Percentiles rank a stretch among this genome's conserved stretches.
Conservation (phyloP, 352 stramenopile genomes). For the Globisporangium polare region DNA sequence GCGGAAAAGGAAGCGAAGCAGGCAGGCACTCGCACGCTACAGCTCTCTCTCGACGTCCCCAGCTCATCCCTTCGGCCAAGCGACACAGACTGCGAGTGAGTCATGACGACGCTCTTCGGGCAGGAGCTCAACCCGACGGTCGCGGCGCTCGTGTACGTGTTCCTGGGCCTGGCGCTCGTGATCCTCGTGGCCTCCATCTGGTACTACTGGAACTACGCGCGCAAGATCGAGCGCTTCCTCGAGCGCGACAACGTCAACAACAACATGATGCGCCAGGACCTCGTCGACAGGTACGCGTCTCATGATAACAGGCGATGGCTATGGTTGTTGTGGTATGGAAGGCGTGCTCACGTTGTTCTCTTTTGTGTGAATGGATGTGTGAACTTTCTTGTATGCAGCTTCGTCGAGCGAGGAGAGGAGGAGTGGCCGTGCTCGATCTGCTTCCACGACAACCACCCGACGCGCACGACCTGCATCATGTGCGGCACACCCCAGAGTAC, state of each 20-base stretch:
- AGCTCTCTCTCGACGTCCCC: too few species aligned
- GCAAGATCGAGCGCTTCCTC: conserved; percentile 84
- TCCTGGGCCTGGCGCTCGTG: conserved; percentile 66
- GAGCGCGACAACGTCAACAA: conserved; percentile 82
- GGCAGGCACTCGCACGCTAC: too few species aligned
- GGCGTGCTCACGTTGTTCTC: neutral
- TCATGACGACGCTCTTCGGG: conserved; percentile 81
- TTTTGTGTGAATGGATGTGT: conserved; percentile 1
- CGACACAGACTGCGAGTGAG: neutral
- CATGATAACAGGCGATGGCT: too few species aligned
- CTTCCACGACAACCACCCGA: conserved; percentile 86
- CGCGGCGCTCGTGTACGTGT: conserved; percentile 70
- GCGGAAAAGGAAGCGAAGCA: too few species aligned
- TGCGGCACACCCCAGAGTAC: conserved; percentile 56
- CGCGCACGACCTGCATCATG: conserved; percentile 79
- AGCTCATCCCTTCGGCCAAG: too few species aligned
- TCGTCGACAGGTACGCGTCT: conserved; percentile 56
- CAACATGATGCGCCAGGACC: conserved; percentile 87
- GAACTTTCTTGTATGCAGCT: conserved; percentile 21
- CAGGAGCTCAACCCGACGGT: conserved; percentile 67
- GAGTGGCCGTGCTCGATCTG: conserved; percentile 87
- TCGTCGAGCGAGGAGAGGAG: conserved; percentile 72
- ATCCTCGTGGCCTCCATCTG: conserved; percentile 70
- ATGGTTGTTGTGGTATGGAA: neutral
- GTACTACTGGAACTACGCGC: conserved; percentile 88